Evolutionary conservation across 345 rosid genomes (phyloP).

Genomic region (Salix viminalis): DNA sequence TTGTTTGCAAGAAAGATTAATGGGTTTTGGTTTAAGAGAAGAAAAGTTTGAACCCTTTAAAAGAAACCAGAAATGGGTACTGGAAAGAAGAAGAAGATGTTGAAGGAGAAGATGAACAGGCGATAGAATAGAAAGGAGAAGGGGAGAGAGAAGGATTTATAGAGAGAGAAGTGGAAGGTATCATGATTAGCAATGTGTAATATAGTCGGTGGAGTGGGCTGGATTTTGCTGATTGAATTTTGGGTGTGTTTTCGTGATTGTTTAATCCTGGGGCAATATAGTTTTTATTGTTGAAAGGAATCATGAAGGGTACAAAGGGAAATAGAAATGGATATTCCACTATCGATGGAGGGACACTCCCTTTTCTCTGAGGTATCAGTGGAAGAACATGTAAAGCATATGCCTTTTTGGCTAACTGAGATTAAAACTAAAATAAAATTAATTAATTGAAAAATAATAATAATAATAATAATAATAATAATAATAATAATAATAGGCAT

Average conservation of each 20-base stretch:
- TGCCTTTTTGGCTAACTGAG: background rate
- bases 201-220: background rate
- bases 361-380: background rate
- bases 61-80: constrained; percentile 16
- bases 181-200: constrained; percentile 4
- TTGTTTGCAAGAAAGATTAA: constrained; percentile 22
- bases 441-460: too few species aligned
- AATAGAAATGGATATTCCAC: constrained; percentile 15
- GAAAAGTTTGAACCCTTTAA: constrained; percentile 20
- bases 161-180: constrained; percentile 47
- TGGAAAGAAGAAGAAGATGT: constrained; percentile 19
- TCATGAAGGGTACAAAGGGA: constrained; percentile 2
- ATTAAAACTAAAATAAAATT: too few species aligned
- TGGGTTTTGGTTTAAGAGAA: constrained; percentile 28
- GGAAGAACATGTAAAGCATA: constrained; percentile 14
- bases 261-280: background rate
- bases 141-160: constrained; percentile 44
- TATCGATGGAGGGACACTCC: background rate
- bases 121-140: constrained; percentile 16
- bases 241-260: background rate
- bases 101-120: constrained; percentile 16
- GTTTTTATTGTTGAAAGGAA: background rate
- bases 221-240: background rate
- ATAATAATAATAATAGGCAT: too few species aligned
- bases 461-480: too few species aligned